Evolutionary conservation across 2,329 filamentous ascomycete genomes (phyloP), one percentile per base, ranked within the genome.

Genomic region (Xylariaceae sp.): DNA sequence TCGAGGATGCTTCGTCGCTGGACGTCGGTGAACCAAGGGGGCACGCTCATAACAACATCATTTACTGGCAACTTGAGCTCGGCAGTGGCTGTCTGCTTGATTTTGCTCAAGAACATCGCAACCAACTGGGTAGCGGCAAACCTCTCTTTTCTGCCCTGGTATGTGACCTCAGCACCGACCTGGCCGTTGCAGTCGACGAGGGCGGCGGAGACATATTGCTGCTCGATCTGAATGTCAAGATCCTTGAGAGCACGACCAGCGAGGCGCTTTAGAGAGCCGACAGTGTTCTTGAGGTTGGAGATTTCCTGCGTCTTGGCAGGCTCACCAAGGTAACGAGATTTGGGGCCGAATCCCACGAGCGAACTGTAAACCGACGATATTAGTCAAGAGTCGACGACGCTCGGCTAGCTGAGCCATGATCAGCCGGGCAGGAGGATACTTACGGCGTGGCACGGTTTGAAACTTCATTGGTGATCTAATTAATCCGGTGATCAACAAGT

Each of bases 261-360:
- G 66, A 99, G 86, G 69, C 94, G 89, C 79, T 96, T 96, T 68
- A 99, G 83, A 64, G 85, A 91, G 73, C 84, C 80, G 76, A 99
- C 89, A 65, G 94, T 99, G 83, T 99, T 99, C 81, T 97, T 99
- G 70, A 97, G 85, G 81, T 99, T 99, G 70, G 92, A 96, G 72
- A 96, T 95, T 77, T 99, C 94, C 78, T 96, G 92, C 64, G 92
- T 97, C 84, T 97, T 97, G 65, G 94, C 94, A 55, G 89, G 76
- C 79, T 99, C 94, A 64, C 94, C 94, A 63, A 99, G 83, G 73
- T 95, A 95, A 78, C 94, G 88, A 74, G 83, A 86, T 78, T 95
- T 96, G 72, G 90, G 87, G 57, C 91, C 90, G 74, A 99, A 99
- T 68, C 90, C 91, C 68, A 99, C 94, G 63, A 99, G 80, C 60